Evolutionary conservation across 345 rosid genomes (phyloP).

Genomic region (Psidium guajava): DNA sequence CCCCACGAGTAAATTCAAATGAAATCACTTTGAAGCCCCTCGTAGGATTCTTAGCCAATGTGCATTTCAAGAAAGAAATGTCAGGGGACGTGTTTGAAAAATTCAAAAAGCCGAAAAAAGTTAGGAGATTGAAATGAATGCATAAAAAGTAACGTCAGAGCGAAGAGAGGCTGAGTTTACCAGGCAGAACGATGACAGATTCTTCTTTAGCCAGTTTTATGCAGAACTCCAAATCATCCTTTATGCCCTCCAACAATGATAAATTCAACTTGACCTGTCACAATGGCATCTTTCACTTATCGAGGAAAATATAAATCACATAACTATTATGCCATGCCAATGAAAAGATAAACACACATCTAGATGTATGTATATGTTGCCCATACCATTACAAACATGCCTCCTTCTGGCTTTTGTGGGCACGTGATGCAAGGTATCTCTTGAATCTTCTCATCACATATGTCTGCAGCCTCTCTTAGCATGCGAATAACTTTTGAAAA

Average conservation of each 20-base stretch:
- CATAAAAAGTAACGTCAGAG: not conserved
- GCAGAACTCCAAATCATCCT: slow-evolving; percentile 57
- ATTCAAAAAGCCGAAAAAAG: not conserved
- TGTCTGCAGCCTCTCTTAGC: slow-evolving; percentile 36
- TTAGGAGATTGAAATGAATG: not conserved
- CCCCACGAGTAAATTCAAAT: not conserved
- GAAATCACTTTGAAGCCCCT: not conserved
- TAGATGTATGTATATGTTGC: not conserved
- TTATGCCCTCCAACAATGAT: slow-evolving; percentile 45
- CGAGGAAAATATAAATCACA: not conserved
- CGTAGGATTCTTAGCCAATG: not conserved
- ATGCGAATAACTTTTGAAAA: slow-evolving; percentile 29
- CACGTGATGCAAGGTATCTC: slow-evolving; percentile 56
- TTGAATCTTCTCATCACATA: slow-evolving; percentile 32
- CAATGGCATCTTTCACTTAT: not conserved
- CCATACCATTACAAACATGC: slow-evolving; percentile 58
- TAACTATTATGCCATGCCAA: not conserved
- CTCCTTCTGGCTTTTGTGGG: slow-evolving; percentile 53
- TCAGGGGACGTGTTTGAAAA: not conserved
- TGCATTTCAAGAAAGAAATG: not conserved
- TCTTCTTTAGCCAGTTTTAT: slow-evolving; percentile 57
- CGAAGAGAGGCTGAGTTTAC: slow-evolving; percentile 12
- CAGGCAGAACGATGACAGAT: slow-evolving; percentile 62
- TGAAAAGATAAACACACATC: not conserved
- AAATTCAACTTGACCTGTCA: slow-evolving; percentile 48